A percentile compares a stretch with the other conserved stretches of the same genome.
Conservation (phyloP, 176 grass and related monocot genomes). For the Lolium multiflorum region DNA sequence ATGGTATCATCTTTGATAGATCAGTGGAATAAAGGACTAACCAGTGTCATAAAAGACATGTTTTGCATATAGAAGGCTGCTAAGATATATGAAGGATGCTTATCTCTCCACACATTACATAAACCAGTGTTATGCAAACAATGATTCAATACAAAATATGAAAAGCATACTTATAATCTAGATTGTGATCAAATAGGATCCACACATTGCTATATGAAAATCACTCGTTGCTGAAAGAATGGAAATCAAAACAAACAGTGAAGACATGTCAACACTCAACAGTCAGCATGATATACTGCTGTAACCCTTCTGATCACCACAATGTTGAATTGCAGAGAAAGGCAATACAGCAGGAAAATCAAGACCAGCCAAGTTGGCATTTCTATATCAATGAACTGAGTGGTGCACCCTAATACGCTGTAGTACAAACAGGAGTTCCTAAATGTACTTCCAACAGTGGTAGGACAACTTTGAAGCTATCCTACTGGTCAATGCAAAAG, state of each 20-base stretch:
- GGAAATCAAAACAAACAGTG: background rate
- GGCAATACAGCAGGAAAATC: background rate
- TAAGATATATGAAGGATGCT: background rate
- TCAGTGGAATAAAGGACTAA: constrained; percentile 6
- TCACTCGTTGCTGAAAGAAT: background rate
- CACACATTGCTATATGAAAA: constrained; percentile 8
- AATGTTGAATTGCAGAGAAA: background rate
- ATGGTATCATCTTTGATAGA: constrained; percentile 5
- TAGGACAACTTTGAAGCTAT: constrained; percentile 11
- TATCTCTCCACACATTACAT: background rate
- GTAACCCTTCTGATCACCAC: background rate
- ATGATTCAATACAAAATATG: background rate
- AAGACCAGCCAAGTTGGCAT: background rate
- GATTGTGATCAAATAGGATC: background rate
- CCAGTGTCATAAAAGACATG: background rate
- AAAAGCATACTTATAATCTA: constrained; percentile 21
- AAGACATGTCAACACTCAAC: constrained; percentile 11
- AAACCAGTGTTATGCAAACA: background rate
- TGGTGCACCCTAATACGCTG: background rate
- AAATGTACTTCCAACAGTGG: background rate
- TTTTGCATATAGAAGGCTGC: background rate
- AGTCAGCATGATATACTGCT: background rate
- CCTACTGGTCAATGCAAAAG: background rate
- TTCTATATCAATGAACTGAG: background rate
- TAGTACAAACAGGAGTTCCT: background rate